Base-by-base conservation (phyloP, 2,329 filamentous ascomycete genomes). In the Dactylellina haptotyla region DNA sequence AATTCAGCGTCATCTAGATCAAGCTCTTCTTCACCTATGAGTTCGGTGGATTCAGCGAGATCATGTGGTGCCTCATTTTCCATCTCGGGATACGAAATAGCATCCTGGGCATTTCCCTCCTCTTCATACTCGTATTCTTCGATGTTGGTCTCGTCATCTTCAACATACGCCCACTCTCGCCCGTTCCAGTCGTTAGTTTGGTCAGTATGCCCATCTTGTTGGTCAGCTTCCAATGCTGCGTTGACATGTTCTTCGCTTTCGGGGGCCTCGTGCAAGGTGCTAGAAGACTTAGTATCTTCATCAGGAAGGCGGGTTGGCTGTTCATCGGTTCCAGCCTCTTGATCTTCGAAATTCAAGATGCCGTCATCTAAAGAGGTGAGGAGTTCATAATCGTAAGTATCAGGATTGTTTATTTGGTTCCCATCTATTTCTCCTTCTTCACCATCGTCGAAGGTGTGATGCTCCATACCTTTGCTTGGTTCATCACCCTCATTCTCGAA, bases 201-300 rank as follows among this genome's bases (percentile, higher is more conserved):
- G 34, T 57, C 25, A 14, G n/a, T n/a, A 12, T 20, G 23, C 12
- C 37, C 66, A n/a, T 48, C 26, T 18, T 30, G 53, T n/a, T 32
- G 45, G 8, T 57, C 30, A 8, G 20, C 59, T 65, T 64, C 39
- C 14, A 53, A 16, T 9, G 46, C 18, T 4, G 39, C 32, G 1
- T 61, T 26, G 23, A 57, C 43, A 14, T 50, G 30, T 2, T 30
- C 2, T 18, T 57, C 69, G 14, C 25, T 46, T 20, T 53, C 61
- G 6, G 32, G 8, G 12, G 5, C 61, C 45, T 66, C 69, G 16
- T 62, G 69, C 23, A 73, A 46, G 18, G 69, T 73, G 56, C 69
- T 73, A 14, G 69, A 73, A 1, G 69, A 73, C 32, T 64, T 66
- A n/a, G 62, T 28, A 10, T 73, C 69, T 10, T 73, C 69, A 25